These are phyloP conservation scores for Trichosporon coremiiforme DNA, from an alignment of 1,284 basidiomycete genomes.

Conservation along the genomic window DNA sequence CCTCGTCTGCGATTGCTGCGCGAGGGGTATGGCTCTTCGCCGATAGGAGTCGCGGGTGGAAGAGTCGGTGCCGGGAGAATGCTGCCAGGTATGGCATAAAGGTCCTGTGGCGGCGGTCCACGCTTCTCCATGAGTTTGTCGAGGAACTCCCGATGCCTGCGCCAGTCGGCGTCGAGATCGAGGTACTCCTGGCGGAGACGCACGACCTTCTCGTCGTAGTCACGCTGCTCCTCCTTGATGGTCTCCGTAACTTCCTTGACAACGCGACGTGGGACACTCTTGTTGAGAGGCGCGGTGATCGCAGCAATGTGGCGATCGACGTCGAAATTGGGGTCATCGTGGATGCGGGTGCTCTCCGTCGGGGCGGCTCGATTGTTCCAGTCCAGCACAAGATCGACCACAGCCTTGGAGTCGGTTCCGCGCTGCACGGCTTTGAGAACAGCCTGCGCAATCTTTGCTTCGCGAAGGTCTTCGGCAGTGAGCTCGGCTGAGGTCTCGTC, in stretches of 20 bases:
- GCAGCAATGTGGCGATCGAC: conserved; percentile 29
- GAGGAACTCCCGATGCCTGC: conserved; percentile 67
- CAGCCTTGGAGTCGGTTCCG: conserved; percentile 15
- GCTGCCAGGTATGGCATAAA: conserved; percentile 42
- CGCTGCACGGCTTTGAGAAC: conserved; percentile 16
- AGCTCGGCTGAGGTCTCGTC: conserved; percentile 23
- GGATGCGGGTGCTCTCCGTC: conserved; percentile 26
- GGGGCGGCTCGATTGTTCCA: conserved; percentile 43
- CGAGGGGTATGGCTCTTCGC: conserved; percentile 40
- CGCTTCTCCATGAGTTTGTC: conserved; percentile 59
- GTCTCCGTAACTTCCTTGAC: conserved; percentile 30
- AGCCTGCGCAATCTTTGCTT: conserved; percentile 35
- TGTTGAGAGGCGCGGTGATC: conserved; percentile 31
- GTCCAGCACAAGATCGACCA: conserved; percentile 35
- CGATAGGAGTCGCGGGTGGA: conserved; percentile 37
- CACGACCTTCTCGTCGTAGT: conserved; percentile 63
- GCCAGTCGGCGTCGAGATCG: conserved; percentile 69
- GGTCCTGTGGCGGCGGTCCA: conserved; percentile 45
- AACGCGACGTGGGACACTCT: conserved; percentile 20
- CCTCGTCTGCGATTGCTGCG: conserved; percentile 43
- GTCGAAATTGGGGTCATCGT: conserved; percentile 20
- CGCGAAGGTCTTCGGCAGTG: conserved; percentile 25
- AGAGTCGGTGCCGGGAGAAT: conserved; percentile 37
- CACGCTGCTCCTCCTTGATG: conserved; percentile 53
- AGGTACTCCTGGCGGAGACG: conserved; percentile 69